A percentile compares a stretch with the other conserved stretches of the same genome.
phyloP scores from a whole-genome alignment of 1,284 basidiomycete species.

The Ceratobasidium sp. region DNA sequence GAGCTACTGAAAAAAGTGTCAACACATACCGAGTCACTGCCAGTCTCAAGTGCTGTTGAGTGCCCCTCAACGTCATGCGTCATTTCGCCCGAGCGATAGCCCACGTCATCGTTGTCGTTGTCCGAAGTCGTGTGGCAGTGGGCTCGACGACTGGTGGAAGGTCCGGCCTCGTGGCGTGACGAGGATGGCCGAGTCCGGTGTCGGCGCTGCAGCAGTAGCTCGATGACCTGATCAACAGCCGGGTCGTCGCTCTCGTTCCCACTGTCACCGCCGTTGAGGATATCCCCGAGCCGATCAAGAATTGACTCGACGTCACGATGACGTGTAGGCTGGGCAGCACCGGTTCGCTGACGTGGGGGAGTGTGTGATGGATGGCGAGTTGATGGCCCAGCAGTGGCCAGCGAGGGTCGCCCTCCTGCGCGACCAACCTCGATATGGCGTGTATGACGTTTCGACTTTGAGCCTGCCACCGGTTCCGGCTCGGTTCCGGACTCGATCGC shows the following conservation, averaged over 20 bases:
- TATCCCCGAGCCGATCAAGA: neutral
- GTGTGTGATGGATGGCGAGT: neutral
- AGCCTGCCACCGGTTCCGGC: neutral
- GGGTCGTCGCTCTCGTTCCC: neutral
- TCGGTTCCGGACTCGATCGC: neutral
- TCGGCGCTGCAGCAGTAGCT: neutral
- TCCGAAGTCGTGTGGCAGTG: no score
- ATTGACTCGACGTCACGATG: neutral
- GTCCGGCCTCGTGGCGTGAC: no score
- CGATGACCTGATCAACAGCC: neutral
- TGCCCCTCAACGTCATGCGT: no score
- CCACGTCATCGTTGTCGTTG: no score
- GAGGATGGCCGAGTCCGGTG: no score
- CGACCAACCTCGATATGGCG: no score
- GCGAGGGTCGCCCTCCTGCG: neutral
- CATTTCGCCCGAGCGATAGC: no score
- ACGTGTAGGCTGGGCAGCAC: neutral
- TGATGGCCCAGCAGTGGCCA: neutral
- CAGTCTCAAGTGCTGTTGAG: no score
- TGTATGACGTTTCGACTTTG: neutral
- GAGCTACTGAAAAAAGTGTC: no score
- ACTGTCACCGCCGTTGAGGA: neutral
- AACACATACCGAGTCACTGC: no score
- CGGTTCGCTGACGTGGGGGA: neutral
- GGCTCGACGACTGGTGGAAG: no score